Base-by-base conservation (phyloP, 1,284 basidiomycete species). In the Malassezia restricta region DNA sequence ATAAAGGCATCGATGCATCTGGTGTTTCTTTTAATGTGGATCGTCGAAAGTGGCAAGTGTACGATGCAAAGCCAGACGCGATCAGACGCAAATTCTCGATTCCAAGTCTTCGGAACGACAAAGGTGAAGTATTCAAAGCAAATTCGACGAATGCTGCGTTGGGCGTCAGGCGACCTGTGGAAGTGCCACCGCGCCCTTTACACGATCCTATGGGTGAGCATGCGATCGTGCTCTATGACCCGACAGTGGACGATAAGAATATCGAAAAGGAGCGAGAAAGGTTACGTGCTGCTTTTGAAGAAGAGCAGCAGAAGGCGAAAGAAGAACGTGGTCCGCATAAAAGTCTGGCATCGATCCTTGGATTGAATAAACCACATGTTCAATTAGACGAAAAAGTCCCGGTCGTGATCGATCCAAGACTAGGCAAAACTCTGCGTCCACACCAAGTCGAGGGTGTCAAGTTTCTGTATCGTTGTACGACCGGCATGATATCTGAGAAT, bases 121-220 rank as follows among this genome's bases (percentile, higher is more conserved):
- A 83, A 41, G 86, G 90, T 12, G 81, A 85, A 51, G 62, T 82
- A 7, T 77, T 96, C 8, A 75, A 80, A 6, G 79, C 83, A 12
- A 67, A 80, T 2, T 76, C 82, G 8, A 83, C 86, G 0, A 82
- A 85, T 62, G 79, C 81, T 3, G 83, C 90, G 3, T 81, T 99
- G 1, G 92, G 92, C 31, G 85, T 87, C 48, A 81, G 92, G 6
- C 85, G 87, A 1, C 82, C 83, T 53, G 79, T 84, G 0, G 86
- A 83, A 60, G 78, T 96, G 51, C 81, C 87, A 41, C 94, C 92
- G 6, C 80, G 92, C 9, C 92, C 92, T 2, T 76, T 96, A 12
- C 85, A 92, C 68, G 90, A 99, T 72, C 94, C 91, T 0, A 92
- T 99, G 86, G 83, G 85, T 49, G 91, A 96, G 67, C 90, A 94